These are phyloP conservation scores for Wallacemonas sp. DNA, from an alignment of 208 protist species.

Conservation along the genomic window DNA sequence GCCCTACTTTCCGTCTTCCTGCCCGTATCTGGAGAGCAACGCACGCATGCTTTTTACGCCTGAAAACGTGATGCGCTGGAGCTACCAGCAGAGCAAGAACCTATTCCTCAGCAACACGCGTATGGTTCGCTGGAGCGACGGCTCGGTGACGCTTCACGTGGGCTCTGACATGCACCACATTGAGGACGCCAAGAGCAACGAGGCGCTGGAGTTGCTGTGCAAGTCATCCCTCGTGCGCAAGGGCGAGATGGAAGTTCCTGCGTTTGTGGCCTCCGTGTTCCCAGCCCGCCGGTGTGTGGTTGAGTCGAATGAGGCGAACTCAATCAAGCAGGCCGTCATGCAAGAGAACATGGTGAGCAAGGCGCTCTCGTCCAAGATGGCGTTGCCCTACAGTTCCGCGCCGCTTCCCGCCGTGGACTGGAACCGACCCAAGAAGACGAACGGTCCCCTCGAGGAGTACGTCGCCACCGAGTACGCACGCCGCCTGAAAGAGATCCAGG, in stretches of 20 bases:
- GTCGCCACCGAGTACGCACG: slow-evolving; percentile 75
- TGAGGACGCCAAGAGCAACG: slow-evolving; percentile 42
- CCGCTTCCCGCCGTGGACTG: slow-evolving; percentile 70
- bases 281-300: slow-evolving; percentile 63
- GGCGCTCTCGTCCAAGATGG: slow-evolving; percentile 33
- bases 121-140: slow-evolving; percentile 85
- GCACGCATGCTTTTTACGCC: slow-evolving; percentile 78
- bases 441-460: slow-evolving; percentile 69
- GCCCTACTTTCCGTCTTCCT: slow-evolving; percentile 56
- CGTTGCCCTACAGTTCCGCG: slow-evolving; percentile 48
- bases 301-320: slow-evolving; percentile 55
- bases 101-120: slow-evolving; percentile 76
- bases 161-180: slow-evolving; percentile 69
- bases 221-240: slow-evolving; percentile 37
- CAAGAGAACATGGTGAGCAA: slow-evolving; percentile 53
- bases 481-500: slow-evolving; percentile 67
- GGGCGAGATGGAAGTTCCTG: slow-evolving; percentile 44
- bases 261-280: slow-evolving; percentile 45
- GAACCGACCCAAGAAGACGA: slow-evolving; percentile 43
- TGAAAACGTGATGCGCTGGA: slow-evolving; percentile 84
- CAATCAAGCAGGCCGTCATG: slow-evolving; percentile 72
- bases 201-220: slow-evolving; percentile 66
- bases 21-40: slow-evolving; percentile 59
- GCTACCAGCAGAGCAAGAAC: slow-evolving; percentile 32
- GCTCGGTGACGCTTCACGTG: slow-evolving; percentile 78